A percentile compares a stretch with the other conserved stretches of the same genome.
Conservation (phyloP, 805 yeast species). For the Hanseniaspora guilliermondii region DNA sequence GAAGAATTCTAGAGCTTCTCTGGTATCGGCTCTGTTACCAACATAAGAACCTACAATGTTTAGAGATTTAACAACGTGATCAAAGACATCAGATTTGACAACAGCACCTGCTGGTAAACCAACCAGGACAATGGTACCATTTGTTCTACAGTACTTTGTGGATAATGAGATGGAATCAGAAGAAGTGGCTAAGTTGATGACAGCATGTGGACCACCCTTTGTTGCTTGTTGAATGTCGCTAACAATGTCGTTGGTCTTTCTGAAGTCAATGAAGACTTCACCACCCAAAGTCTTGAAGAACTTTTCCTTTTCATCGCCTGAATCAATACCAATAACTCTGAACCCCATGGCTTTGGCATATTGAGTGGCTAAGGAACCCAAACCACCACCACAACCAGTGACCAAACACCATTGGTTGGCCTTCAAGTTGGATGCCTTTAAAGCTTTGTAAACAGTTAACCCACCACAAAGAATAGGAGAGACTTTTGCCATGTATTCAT, state of each 20-base stretch:
- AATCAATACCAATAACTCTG: slow-evolving; percentile 45
- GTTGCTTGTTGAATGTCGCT: slow-evolving; percentile 42
- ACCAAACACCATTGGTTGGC: slow-evolving; percentile 50
- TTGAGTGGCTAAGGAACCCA: slow-evolving; percentile 48
- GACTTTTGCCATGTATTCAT: slow-evolving; percentile 35
- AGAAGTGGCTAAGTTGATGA: slow-evolving; percentile 56
- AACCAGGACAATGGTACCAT: slow-evolving; percentile 59
- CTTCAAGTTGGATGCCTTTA: slow-evolving; percentile 37
- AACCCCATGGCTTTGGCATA: slow-evolving; percentile 49
- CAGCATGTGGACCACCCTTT: slow-evolving; percentile 63
- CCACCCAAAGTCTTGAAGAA: slow-evolving; percentile 39
- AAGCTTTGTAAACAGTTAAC: slow-evolving; percentile 49
- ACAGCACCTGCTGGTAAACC: slow-evolving; percentile 71
- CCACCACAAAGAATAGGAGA: slow-evolving; percentile 58
- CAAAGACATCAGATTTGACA: slow-evolving; percentile 52
- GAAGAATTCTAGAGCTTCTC: slow-evolving; percentile 62
- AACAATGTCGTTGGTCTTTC: slow-evolving; percentile 39
- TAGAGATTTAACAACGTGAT: slow-evolving; percentile 58
- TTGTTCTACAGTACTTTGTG: slow-evolving; percentile 43
- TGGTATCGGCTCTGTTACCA: slow-evolving; percentile 75
- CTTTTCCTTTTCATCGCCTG: slow-evolving; percentile 41
- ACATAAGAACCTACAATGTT: slow-evolving; percentile 70
- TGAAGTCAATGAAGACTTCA: slow-evolving; percentile 44
- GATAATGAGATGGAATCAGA: slow-evolving; percentile 50
- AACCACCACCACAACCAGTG: slow-evolving; percentile 53